Conservation (phyloP, 140 eudicot species). For the Stevia rebaudiana region DNA sequence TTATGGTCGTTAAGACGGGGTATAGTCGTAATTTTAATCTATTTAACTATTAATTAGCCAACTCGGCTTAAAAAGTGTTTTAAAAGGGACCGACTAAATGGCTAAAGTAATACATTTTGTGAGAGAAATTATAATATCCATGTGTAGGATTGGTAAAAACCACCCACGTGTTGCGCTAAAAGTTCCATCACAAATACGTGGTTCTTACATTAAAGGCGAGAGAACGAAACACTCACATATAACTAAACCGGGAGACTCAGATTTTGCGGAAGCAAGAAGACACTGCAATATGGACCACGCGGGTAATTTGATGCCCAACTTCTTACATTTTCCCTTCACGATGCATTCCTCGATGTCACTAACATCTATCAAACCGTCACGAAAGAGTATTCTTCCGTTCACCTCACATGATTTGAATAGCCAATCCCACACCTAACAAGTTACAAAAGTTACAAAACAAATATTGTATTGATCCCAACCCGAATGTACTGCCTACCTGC, state of each 20-base stretch:
- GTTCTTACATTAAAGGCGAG: neutral
- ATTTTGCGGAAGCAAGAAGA: constrained; percentile 76
- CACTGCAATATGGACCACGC: constrained; percentile 82
- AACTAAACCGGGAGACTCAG: constrained; percentile 65
- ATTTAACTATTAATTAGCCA: neutral
- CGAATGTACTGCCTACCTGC: constrained; percentile 36
- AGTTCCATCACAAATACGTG: no score
- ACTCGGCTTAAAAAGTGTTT: neutral
- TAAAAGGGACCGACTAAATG: neutral
- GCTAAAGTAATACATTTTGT: neutral
- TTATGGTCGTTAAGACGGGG: neutral
- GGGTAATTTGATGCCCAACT: constrained; percentile 61
- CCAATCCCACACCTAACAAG: constrained; percentile 77
- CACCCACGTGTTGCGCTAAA: neutral
- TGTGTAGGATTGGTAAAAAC: neutral
- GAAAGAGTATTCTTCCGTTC: constrained; percentile 70
- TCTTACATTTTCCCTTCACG: constrained; percentile 68
- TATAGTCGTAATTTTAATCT: neutral
- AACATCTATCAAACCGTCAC: constrained; percentile 65
- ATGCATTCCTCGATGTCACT: constrained; percentile 75
- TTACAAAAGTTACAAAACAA: neutral
- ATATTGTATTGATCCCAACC: neutral
- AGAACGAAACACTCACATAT: constrained; percentile 44
- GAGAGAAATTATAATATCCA: neutral
- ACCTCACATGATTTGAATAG: constrained; percentile 80